phyloP scores from a whole-genome alignment of 495 filamentous ascomycete species.

The Opeltia flavorubescens region DNA sequence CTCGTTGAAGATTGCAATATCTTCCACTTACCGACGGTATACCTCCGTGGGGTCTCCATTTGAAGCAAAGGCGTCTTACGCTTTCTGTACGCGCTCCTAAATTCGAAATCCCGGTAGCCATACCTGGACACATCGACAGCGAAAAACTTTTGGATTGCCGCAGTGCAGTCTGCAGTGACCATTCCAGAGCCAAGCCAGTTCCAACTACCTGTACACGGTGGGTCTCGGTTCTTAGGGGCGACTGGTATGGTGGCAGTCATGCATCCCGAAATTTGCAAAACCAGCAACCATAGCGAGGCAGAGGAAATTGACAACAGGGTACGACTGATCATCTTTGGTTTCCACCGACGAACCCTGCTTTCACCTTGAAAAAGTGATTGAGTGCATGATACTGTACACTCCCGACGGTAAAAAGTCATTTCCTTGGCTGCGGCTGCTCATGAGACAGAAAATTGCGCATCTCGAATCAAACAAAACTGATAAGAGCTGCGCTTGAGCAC shows the following conservation, averaged over 20 bases:
- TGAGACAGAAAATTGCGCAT: no score
- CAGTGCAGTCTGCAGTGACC: neutral
- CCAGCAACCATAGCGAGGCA: neutral
- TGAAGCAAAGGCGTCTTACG: neutral
- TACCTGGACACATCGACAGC: neutral
- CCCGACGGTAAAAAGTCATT: no score
- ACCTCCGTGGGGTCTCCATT: neutral
- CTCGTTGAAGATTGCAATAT: no score
- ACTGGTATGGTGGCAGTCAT: neutral
- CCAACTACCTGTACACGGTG: neutral
- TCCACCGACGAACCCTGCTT: no score
- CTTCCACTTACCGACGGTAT: neutral
- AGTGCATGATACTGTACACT: no score
- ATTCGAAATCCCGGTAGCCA: neutral
- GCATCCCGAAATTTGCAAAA: neutral
- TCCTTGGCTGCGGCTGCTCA: no score
- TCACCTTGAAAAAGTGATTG: no score
- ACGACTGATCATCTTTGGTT: no score
- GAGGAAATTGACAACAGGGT: no score
- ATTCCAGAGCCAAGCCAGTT: neutral
- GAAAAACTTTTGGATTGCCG: neutral
- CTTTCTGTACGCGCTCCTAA: neutral
- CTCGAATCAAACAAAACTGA: no score
- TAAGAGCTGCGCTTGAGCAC: no score
- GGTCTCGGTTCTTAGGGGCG: neutral